Conservation (phyloP, 768 basidiomycete species). For the Leccinum truebloodii region DNA sequence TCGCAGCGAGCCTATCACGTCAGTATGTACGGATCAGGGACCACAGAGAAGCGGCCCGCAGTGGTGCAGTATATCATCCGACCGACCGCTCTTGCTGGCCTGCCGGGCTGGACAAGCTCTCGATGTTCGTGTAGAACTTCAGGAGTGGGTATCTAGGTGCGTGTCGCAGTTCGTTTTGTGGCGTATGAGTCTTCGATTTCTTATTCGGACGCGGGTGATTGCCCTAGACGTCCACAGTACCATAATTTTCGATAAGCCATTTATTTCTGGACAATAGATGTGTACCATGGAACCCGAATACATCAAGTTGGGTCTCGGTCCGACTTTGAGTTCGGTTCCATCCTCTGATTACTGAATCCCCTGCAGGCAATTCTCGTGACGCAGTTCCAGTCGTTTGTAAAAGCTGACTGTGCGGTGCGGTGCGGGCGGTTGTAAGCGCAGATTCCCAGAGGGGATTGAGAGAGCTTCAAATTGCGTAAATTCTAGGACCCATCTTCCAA, state of each 20-base stretch:
- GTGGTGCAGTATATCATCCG: slow-evolving; percentile 50
- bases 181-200: not conserved
- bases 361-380: slow-evolving; percentile 40
- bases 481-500: not conserved
- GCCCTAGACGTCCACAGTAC: not conserved
- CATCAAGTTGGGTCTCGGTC: slow-evolving; percentile 28
- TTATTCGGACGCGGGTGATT: not conserved
- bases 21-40: slow-evolving; percentile 36
- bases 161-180: slow-evolving; percentile 5
- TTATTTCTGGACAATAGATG: slow-evolving; percentile 26
- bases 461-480: not conserved
- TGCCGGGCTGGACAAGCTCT: slow-evolving; percentile 49
- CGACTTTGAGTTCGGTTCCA: not conserved
- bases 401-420: slow-evolving; percentile 38
- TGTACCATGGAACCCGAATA: slow-evolving; percentile 41
- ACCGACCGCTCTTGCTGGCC: slow-evolving; percentile 37
- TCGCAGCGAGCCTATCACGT: no score
- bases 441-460: not conserved
- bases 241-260: not conserved
- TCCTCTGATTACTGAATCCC: not conserved
- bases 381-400: slow-evolving; percentile 37
- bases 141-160: slow-evolving; percentile 50
- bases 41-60: slow-evolving; percentile 40
- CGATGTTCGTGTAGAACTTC: slow-evolving; percentile 39
- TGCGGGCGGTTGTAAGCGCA: slow-evolving; percentile 26